A percentile compares a stretch with the other conserved stretches of the same genome.
phyloP scores from a whole-genome alignment of 441 rosid genomes.

The Euphorbia corollata region DNA sequence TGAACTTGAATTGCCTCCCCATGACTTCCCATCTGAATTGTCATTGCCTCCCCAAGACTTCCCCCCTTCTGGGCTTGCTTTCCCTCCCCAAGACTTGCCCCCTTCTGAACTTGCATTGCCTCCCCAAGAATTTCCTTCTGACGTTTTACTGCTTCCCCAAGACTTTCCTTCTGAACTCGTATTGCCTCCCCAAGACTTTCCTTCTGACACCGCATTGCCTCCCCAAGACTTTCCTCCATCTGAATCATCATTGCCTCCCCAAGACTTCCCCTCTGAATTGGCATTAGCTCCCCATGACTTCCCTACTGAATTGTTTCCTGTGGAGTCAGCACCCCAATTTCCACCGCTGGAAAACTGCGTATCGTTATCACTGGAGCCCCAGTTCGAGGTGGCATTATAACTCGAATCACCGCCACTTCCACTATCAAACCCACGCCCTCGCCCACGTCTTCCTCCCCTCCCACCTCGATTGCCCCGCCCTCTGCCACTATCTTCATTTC shows the following conservation, averaged over 20 bases:
- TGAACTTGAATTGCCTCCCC: not conserved
- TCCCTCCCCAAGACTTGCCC: not conserved
- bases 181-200: not conserved
- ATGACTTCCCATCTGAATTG: not conserved
- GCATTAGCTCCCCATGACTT: not conserved
- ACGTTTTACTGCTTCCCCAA: not conserved
- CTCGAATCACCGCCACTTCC: constrained; percentile 2
- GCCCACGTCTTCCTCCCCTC: not conserved
- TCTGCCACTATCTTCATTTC: constrained; percentile 3
- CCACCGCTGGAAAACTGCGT: not conserved
- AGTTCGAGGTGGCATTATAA: not conserved
- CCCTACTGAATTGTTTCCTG: not conserved
- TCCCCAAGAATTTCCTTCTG: not conserved
- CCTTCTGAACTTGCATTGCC: not conserved
- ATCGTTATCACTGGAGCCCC: constrained; percentile 2
- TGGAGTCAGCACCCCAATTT: constrained; percentile 11
- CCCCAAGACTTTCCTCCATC: not conserved
- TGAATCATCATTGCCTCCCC: not conserved
- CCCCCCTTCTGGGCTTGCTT: not conserved
- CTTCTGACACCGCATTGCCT: not conserved
- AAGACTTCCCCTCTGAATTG: not conserved
- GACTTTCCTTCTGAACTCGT: not conserved
- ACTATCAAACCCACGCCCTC: not conserved
- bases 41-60: not conserved
- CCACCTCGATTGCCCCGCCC: constrained; percentile 7